Base-by-base conservation (phyloP, 495 filamentous ascomycete species). In the Tuber magnatum region DNA sequence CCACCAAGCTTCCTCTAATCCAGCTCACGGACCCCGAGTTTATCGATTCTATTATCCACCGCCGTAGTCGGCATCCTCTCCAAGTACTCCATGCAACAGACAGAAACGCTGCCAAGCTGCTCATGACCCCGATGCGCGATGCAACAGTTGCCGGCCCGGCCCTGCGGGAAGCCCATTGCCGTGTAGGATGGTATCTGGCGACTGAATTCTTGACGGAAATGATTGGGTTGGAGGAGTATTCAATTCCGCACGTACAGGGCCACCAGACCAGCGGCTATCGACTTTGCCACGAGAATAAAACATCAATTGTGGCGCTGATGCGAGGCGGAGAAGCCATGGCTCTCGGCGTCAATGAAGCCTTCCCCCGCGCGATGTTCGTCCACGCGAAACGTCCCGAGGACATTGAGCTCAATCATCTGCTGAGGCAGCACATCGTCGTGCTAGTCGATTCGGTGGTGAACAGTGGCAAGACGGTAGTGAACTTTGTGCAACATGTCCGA, bases 281-380 rank as follows among this genome's bases (percentile, higher is more conserved):
- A 16, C 85, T 91, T 12, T 51, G 73, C 0, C 48, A 86, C 61
- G 88, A 92, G 81, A 10, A 83, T 14, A 75, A 83, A 32, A 91
- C 89, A 6, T 76, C 85, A 24, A 91, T 92, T 68, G 85, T 92
- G 20, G 82, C 89, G 0, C 81, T 92, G 39, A 91, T 92, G 90
- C 88, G 90, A 42, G 90, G 88, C 32, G 90, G 90, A 40, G 89
- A 91, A 80, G 84, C 90, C 20, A 89, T 92, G 88, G 90, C 90
- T n/a, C 83, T 86, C 9, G 90, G 90, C 9, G 85, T 92, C 74
- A 89, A 81, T 77, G 85, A 89, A 2, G 87, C 84, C 38, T 87
- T 91, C 42, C 87, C 87, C 0, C 75, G 80, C 1, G 87, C 89
- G 22, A 86, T 83, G 80, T 89, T 91, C 75, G 46, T 89, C 1